Evolutionary conservation across 2,329 filamentous ascomycete species (phyloP).

Genomic region (Diplodia scrobiculata): DNA sequence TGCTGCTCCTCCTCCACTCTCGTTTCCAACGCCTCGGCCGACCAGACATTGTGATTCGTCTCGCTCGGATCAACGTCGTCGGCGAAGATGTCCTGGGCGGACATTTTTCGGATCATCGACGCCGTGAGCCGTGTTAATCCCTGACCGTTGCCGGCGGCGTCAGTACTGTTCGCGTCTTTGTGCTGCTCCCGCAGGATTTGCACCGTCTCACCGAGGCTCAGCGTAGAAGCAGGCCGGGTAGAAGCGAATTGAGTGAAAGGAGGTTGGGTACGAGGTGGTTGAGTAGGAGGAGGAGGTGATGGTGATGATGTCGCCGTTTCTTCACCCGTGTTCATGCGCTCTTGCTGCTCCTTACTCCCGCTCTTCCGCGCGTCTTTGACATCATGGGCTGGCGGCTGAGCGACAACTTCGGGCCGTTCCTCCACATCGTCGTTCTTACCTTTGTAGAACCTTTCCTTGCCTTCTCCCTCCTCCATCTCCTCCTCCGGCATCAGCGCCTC

Average conservation of each 20-base stretch:
- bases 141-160: background rate
- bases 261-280: too few species aligned
- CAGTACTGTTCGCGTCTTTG: background rate
- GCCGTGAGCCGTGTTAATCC: background rate
- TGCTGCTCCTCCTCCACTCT: too few species aligned
- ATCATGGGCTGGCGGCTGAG: background rate
- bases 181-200: too few species aligned
- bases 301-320: background rate
- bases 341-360: background rate
- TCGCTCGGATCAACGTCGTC: background rate
- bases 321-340: too few species aligned
- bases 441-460: background rate
- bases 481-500: too few species aligned
- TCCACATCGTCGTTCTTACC: background rate
- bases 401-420: background rate
- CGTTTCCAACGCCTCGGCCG: too few species aligned
- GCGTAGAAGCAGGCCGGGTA: too few species aligned
- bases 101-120: background rate
- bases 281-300: too few species aligned
- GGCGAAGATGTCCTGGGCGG: conserved; percentile 1
- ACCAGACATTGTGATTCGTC: background rate
- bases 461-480: background rate
- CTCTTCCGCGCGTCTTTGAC: background rate
- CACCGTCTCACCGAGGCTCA: background rate
- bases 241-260: too few species aligned